Percentiles rank a stretch among this genome's conserved stretches.
Conservation (phyloP, 805 yeast genomes). For the Wickerhamia fluorescens region DNA sequence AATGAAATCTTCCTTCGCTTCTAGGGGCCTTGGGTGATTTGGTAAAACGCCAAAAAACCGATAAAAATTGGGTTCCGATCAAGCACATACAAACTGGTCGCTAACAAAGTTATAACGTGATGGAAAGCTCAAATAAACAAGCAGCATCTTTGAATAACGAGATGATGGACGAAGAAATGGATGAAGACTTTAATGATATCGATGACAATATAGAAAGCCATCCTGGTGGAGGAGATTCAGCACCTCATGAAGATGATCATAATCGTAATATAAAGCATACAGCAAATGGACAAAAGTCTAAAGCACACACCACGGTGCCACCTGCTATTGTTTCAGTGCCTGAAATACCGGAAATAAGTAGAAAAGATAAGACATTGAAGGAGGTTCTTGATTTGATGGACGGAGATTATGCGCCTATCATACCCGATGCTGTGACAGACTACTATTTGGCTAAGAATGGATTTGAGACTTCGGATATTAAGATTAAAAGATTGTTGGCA, state of each 20-base stretch:
- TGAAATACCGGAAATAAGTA: constrained; percentile 59
- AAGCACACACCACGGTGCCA: neutral
- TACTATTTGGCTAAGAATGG: constrained; percentile 85
- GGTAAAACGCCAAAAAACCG: too few species aligned
- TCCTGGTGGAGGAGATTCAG: too few species aligned
- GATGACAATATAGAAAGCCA: constrained; percentile 8
- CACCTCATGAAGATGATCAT: too few species aligned
- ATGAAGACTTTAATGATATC: constrained; percentile 18
- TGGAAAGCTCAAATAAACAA: too few species aligned
- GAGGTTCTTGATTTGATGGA: constrained; percentile 87
- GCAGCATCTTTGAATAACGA: too few species aligned
- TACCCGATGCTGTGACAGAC: constrained; percentile 95
- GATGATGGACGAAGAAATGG: constrained; percentile 13
- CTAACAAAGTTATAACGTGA: too few species aligned
- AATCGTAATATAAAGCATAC: too few species aligned
- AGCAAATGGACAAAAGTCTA: neutral
- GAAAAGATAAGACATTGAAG: constrained; percentile 74
- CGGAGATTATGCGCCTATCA: constrained; percentile 75
- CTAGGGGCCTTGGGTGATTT: too few species aligned
- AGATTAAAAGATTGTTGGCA: constrained; percentile 74
- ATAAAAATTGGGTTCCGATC: too few species aligned
- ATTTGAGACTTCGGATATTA: constrained; percentile 67
- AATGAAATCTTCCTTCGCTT: too few species aligned
- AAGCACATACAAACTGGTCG: too few species aligned
- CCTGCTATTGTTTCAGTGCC: constrained; percentile 19